Percentiles rank a stretch among this genome's conserved stretches.
These are phyloP conservation scores for Vitis hybrid DNA, from an alignment of 177 flowering plant species.

Conservation along the genomic window DNA sequence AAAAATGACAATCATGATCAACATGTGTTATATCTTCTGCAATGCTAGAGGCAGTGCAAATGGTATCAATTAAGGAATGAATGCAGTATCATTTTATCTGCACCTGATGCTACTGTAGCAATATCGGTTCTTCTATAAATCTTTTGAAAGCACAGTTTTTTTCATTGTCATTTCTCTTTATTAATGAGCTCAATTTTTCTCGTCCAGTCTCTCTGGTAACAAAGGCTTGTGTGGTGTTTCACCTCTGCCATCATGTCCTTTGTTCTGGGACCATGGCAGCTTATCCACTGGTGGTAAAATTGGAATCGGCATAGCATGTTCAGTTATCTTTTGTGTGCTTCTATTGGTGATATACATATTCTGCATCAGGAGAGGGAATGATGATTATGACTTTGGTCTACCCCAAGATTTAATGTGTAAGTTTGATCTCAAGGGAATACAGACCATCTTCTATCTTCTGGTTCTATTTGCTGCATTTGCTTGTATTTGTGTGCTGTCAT, in stretches of 20 bases:
- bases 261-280: conserved; percentile 77
- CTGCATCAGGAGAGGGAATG: conserved; percentile 61
- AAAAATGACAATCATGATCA: too few relatives aligned
- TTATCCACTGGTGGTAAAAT: conserved; percentile 81
- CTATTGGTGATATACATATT: conserved; percentile 48
- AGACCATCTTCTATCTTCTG: neutral
- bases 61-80: too few relatives aligned
- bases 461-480: neutral
- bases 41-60: too few relatives aligned
- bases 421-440: conserved; percentile 22
- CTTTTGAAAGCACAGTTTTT: too few relatives aligned
- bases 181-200: conserved; percentile 1
- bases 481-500: neutral
- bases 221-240: conserved; percentile 93
- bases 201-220: conserved; percentile 75
- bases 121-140: neutral
- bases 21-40: too few relatives aligned
- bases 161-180: neutral
- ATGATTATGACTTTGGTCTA: conserved; percentile 87
- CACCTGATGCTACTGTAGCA: too few relatives aligned
- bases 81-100: too few relatives aligned
- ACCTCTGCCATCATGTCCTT: conserved; percentile 74
- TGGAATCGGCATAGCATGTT: conserved; percentile 65
- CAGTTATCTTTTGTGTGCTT: conserved; percentile 43
- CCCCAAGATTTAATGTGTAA: conserved; percentile 93